Base-by-base conservation (phyloP, 1,284 basidiomycete genomes). In the Ustilago bromivora region DNA sequence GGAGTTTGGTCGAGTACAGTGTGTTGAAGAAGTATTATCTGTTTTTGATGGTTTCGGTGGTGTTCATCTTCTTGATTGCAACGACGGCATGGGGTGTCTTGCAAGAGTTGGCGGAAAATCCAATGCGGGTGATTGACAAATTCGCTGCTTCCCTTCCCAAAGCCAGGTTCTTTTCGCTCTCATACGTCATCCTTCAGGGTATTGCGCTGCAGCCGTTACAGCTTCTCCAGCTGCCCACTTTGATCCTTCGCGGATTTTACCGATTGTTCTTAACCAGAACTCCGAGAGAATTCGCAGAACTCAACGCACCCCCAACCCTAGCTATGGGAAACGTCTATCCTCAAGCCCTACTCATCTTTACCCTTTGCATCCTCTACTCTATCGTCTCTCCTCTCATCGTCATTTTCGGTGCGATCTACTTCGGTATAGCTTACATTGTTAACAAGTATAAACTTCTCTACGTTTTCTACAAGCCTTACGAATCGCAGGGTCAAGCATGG, bases 391-490 rank as follows among this genome's bases (percentile, higher is more conserved):
- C 96, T 0, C 89, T 97, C 66, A 97, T 99, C 82, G 89, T 97
- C 61, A 90, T 97, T 28, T 99, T 99, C 82, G 95, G 95, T 10
- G 93, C 95, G 0, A 88, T 96, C 46, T 99, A 99, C 87, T 99
- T 99, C 84, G 96, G 94, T 11, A 89, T 94, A 58, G 94, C 91
- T 2, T 99, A 87, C 68, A 59, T 84, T 23, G 82, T 98, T 4
- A 98, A 96, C 90, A 99, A 99, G 88, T 98, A 98, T 88, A 96
- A 98, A 85, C 89, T 98, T 3, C 88, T 98, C 2, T 97, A 97
- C 83, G 94, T 95, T 3, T 94, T 95, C 87, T 95, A 95, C 88
- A 95, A 94, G 83, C 94, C 94, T 0, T 96, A 96, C 87, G 95
- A 96, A 87, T 93, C 92, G 0, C 92, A 92, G 80, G 94, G 95